phyloP scores from a whole-genome alignment of 2,329 filamentous ascomycete species.

The Xylariaceae sp. region DNA sequence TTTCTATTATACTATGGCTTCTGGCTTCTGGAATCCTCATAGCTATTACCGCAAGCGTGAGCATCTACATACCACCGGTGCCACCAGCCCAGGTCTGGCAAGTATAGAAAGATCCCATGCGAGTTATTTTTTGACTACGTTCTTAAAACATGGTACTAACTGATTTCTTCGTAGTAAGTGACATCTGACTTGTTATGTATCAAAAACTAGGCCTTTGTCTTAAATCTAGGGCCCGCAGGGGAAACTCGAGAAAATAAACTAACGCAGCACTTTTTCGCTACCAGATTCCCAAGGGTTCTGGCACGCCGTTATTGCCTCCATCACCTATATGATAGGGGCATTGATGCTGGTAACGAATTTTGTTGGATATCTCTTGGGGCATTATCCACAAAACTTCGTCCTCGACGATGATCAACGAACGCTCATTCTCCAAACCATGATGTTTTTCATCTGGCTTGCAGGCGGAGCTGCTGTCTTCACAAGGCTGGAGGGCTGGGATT shows the following conservation, averaged over 20 bases:
- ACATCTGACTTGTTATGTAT: no score
- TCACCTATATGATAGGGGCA: constrained; percentile 9
- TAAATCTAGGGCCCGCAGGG: no score
- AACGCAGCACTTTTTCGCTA: no score
- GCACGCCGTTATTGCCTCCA: constrained; percentile 8
- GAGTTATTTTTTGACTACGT: no score
- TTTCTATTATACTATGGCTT: constrained; percentile 8
- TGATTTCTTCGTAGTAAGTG: no score
- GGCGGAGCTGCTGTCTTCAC: constrained; percentile 7
- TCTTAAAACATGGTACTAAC: no score
- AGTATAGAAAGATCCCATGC: no score
- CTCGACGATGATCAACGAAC: constrained; percentile 9
- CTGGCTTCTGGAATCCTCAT: constrained; percentile 6
- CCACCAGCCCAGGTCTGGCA: constrained; percentile 2
- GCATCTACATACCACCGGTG: constrained; percentile 1
- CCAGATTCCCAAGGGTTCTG: constrained; percentile 10
- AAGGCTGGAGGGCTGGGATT: constrained; percentile 7
- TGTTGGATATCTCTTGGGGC: constrained; percentile 6
- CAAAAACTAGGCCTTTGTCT: no score
- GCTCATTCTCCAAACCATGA: constrained; percentile 11
- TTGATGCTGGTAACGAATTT: constrained; percentile 8
- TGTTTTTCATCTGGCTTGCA: constrained; percentile 11
- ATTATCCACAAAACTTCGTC: constrained; percentile 9
- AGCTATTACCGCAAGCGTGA: constrained; percentile 5
- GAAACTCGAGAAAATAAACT: no score